Conservation (phyloP, 2,329 filamentous ascomycete species). For the Sporothrix humicola region DNA sequence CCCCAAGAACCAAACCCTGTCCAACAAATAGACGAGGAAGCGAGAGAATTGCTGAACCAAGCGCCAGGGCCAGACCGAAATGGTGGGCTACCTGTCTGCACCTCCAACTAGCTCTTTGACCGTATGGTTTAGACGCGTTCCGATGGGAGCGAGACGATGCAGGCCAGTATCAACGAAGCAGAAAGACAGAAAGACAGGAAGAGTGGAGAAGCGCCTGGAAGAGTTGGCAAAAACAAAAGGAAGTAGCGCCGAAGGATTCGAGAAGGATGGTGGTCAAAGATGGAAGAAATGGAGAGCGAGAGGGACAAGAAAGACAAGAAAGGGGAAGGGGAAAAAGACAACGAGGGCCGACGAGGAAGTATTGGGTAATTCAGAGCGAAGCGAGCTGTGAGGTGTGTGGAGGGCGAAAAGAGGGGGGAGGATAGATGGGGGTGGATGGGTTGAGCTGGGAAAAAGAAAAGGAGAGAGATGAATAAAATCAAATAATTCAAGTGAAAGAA, state of each 20-base stretch:
- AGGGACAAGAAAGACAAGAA: background rate
- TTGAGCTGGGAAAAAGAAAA: background rate
- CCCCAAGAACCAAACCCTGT: background rate
- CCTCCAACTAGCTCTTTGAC: background rate
- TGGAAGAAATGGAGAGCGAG: background rate
- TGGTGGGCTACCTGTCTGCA: background rate
- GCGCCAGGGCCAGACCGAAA: slow-evolving; percentile 26
- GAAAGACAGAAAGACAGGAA: background rate
- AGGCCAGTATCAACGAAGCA: background rate
- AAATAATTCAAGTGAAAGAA: background rate
- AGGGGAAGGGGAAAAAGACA: background rate
- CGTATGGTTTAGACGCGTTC: slow-evolving; percentile 26
- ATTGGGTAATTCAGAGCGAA: background rate
- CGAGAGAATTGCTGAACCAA: slow-evolving; percentile 12
- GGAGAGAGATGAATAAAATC: background rate
- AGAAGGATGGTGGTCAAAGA: background rate
- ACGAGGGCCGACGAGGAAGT: background rate
- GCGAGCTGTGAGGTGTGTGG: slow-evolving; percentile 3
- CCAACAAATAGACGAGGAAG: background rate
- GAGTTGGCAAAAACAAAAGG: slow-evolving; percentile 3
- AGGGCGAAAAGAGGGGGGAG: background rate
- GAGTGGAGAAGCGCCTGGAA: slow-evolving; percentile 16
- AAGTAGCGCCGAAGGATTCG: slow-evolving; percentile 34
- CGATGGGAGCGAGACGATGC: background rate
- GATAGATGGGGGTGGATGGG: slow-evolving; percentile 9